Percentiles rank a stretch among this genome's conserved stretches.
phyloP scores from a whole-genome alignment of 805 yeast genomes.

The Wickerhamomyces queroliae region DNA sequence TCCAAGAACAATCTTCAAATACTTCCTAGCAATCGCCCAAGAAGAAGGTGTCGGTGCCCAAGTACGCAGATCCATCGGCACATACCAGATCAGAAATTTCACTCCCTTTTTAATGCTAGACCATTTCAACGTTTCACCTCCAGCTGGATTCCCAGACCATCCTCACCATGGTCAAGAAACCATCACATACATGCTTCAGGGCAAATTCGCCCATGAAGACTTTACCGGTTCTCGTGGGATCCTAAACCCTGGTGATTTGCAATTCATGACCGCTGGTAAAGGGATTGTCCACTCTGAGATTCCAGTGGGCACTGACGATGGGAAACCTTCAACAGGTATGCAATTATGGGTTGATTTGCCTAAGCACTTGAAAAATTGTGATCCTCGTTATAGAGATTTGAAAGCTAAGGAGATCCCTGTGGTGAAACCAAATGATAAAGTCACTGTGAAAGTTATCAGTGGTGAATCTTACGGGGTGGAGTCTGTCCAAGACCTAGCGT shows the following conservation, averaged over 20 bases:
- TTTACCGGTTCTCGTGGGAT: constrained; percentile 82
- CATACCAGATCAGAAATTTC: constrained; percentile 60
- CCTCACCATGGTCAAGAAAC: constrained; percentile 84
- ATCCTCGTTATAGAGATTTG: constrained; percentile 77
- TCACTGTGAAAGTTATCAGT: constrained; percentile 64
- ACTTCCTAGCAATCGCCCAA: constrained; percentile 58
- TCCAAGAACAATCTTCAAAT: constrained; percentile 43
- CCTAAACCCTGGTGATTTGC: constrained; percentile 76
- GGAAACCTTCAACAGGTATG: constrained; percentile 56
- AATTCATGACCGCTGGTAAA: constrained; percentile 90
- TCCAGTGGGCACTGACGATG: constrained; percentile 53
- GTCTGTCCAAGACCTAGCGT: constrained; percentile 68
- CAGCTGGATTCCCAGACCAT: constrained; percentile 78
- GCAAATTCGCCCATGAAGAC: constrained; percentile 76
- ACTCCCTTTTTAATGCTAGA: constrained; percentile 80
- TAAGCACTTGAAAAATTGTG: constrained; percentile 48
- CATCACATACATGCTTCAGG: constrained; percentile 60
- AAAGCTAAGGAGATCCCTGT: constrained; percentile 65
- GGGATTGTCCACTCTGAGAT: constrained; percentile 86
- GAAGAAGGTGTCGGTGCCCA: constrained; percentile 87
- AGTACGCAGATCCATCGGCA: constrained; percentile 78
- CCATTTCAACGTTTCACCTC: constrained; percentile 60
- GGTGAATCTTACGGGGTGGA: constrained; percentile 76
- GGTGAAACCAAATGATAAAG: constrained; percentile 58
- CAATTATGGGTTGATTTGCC: constrained; percentile 91